A percentile compares a stretch with the other conserved stretches of the same genome.
Conservation (phyloP, 768 basidiomycete genomes). For the Collybiopsis luxurians region DNA sequence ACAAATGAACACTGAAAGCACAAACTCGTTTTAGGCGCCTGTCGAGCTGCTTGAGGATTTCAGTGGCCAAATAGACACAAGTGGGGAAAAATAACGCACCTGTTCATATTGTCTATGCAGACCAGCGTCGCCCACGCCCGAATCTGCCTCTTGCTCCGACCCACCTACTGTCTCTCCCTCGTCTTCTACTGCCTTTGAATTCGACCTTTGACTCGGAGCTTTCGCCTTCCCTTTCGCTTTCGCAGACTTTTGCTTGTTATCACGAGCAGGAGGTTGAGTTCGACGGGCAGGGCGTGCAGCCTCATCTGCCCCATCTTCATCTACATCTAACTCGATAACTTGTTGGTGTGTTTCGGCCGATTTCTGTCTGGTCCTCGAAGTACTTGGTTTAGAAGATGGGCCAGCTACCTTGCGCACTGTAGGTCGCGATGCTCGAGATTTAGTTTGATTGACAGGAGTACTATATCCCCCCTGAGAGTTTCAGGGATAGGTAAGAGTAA, state of each 20-base stretch:
- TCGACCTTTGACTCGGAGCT: slow-evolving; percentile 13
- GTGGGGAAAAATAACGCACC: not conserved
- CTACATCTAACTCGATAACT: not conserved
- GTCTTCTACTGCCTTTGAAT: slow-evolving; percentile 8
- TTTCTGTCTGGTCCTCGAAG: not conserved
- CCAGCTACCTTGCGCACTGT: not conserved
- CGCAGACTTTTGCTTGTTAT: not conserved
- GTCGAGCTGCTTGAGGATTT: not conserved
- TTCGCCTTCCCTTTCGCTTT: slow-evolving; percentile 34
- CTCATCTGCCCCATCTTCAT: not conserved
- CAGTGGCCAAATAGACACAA: not conserved
- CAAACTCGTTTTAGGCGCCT: not conserved
- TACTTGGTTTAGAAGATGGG: not conserved
- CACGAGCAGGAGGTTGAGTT: not conserved
- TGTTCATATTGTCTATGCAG: not conserved
- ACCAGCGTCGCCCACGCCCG: not conserved
- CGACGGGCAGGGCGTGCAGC: not conserved
- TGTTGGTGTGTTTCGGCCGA: not conserved
- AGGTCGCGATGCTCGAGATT: not conserved
- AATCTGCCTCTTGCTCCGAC: slow-evolving; percentile 8
- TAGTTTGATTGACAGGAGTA: not conserved
- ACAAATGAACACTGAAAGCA: not conserved
- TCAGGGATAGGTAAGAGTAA: not conserved
- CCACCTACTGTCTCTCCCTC: slow-evolving; percentile 20
- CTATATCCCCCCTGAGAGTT: not conserved